Percentiles rank a stretch among this genome's conserved stretches.
These are phyloP conservation scores for Xylaria arbuscula DNA, from an alignment of 2,329 filamentous ascomycete species.

Conservation along the genomic window DNA sequence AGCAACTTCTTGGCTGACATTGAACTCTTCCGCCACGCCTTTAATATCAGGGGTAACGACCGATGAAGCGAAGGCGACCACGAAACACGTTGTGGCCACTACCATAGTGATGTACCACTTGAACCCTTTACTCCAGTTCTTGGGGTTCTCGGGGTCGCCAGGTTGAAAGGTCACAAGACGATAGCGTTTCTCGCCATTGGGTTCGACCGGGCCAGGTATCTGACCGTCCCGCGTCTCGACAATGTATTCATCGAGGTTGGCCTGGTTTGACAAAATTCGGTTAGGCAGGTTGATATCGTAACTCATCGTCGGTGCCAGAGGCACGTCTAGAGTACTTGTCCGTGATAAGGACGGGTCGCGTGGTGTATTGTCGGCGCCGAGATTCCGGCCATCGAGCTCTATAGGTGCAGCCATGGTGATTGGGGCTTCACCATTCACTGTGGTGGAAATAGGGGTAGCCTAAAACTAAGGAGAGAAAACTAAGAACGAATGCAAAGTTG, in stretches of 20 bases:
- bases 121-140: conserved; percentile 82
- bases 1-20: conserved; percentile 77
- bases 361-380: conserved; percentile 1
- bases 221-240: conserved; percentile 70
- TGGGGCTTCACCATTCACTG: conserved; percentile 3
- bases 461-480: not conserved
- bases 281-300: conserved; percentile 67
- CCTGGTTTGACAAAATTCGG: conserved; percentile 68
- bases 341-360: conserved; percentile 17
- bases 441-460: conserved; percentile 4
- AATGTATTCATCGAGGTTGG: conserved; percentile 75
- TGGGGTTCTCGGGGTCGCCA: conserved; percentile 80
- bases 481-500: not conserved
- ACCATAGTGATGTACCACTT: conserved; percentile 92
- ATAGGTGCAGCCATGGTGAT: conserved; percentile 22
- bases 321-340: conserved; percentile 24
- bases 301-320: conserved; percentile 27
- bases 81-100: conserved; percentile 80
- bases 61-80: conserved; percentile 76
- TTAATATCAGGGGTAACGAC: conserved; percentile 82
- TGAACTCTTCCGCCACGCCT: conserved; percentile 72
- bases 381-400: not conserved
- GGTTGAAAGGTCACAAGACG: conserved; percentile 76
- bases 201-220: conserved; percentile 61
- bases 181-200: conserved; percentile 52